Conservation (phyloP, 768 basidiomycete species). For the Leccinum disarticulatum region DNA sequence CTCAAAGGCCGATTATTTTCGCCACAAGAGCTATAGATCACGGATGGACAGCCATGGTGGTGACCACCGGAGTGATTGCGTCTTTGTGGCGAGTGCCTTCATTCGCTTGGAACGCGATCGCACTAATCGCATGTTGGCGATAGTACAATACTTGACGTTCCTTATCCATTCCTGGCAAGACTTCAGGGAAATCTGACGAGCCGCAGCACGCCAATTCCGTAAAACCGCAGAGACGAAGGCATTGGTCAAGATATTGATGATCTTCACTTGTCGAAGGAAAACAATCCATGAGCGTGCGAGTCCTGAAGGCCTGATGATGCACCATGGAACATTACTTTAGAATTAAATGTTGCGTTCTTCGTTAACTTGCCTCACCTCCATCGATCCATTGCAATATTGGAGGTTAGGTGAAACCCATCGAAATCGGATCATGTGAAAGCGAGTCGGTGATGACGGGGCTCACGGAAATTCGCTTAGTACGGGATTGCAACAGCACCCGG, state of each 20-base stretch:
- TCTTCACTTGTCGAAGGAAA: neutral
- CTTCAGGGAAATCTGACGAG: neutral
- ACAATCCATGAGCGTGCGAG: neutral
- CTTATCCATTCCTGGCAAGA: neutral
- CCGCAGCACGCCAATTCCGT: neutral
- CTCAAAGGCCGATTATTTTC: neutral
- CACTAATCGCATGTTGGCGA: neutral
- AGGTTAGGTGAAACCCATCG: neutral
- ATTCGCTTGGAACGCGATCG: neutral
- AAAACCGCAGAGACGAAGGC: neutral
- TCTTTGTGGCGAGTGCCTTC: neutral
- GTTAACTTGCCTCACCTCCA: neutral
- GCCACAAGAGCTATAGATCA: neutral
- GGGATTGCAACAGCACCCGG: neutral
- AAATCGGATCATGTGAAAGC: neutral
- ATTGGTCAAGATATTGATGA: neutral
- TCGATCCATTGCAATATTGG: neutral
- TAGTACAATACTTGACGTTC: neutral
- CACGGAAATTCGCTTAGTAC: neutral
- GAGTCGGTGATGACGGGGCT: neutral
- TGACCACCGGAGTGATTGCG: neutral
- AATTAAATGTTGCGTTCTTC: neutral
- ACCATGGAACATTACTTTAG: neutral
- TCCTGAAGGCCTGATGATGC: neutral
- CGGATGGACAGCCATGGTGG: neutral